These are phyloP conservation scores for Conticribra weissflogii DNA, from an alignment of 108 stramenopile species.

Conservation along the genomic window DNA sequence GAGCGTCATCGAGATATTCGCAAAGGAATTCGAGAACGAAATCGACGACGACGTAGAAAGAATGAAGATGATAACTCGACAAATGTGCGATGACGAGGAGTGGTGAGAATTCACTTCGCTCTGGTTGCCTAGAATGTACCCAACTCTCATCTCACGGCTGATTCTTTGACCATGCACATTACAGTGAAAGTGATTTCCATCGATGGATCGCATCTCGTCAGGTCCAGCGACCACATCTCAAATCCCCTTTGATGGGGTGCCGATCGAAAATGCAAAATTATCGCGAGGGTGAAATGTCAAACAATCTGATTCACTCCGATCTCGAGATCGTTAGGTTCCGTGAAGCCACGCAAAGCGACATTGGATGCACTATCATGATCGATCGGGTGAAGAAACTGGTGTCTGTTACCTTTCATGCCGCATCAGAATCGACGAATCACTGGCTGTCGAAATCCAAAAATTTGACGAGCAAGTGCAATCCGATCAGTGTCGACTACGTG, in stretches of 20 bases:
- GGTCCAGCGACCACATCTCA: neutral
- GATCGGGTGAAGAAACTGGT: constrained; percentile 7
- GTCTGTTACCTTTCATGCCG: constrained; percentile 19
- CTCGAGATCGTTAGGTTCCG: constrained; percentile 26
- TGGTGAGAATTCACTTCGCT: too few species aligned
- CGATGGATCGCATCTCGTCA: too few species aligned
- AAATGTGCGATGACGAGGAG: too few species aligned
- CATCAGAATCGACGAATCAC: constrained; percentile 12
- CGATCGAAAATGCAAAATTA: neutral
- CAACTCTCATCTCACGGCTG: too few species aligned
- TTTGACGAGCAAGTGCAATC: constrained; percentile 17
- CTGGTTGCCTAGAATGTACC: too few species aligned
- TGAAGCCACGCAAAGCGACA: constrained; percentile 16
- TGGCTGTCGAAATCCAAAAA: constrained; percentile 25
- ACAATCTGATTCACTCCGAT: constrained; percentile 18
- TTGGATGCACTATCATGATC: constrained; percentile 17
- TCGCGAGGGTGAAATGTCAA: neutral
- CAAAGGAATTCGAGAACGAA: too few species aligned
- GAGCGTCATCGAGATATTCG: too few species aligned
- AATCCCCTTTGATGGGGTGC: neutral
- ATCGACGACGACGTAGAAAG: too few species aligned
- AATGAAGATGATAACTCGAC: too few species aligned
- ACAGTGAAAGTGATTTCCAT: too few species aligned
- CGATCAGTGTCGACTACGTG: constrained; percentile 10
- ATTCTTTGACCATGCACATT: too few species aligned